Conservation (phyloP, 2,329 filamentous ascomycete genomes). For the Stachybotrys elegans region DNA sequence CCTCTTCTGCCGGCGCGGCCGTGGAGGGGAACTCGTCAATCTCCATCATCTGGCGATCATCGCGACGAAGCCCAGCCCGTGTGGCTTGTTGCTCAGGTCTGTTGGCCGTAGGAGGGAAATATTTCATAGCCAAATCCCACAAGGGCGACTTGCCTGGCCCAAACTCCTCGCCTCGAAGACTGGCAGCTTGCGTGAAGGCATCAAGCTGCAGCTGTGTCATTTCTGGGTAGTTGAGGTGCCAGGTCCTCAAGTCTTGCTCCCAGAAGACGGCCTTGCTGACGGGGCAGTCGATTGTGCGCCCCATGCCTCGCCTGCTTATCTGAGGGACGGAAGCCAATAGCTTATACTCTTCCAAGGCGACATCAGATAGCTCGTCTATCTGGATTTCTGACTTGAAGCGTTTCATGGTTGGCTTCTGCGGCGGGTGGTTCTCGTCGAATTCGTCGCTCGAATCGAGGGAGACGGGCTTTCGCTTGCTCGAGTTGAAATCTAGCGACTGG, state of each 20-base stretch:
- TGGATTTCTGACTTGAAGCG: constrained; percentile 47
- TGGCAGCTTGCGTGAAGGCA: constrained; percentile 49
- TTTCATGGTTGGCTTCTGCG: constrained; percentile 47
- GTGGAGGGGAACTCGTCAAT: constrained; percentile 25
- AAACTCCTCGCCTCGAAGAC: constrained; percentile 47
- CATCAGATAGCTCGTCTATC: constrained; percentile 27
- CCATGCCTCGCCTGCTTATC: constrained; percentile 42
- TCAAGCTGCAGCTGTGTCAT: constrained; percentile 57
- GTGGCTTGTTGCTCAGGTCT: constrained; percentile 6
- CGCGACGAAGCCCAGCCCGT: constrained; percentile 16
- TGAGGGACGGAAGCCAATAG: constrained; percentile 46
- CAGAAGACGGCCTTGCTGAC: constrained; percentile 54
- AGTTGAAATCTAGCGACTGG: constrained; percentile 32
- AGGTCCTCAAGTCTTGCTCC: constrained; percentile 49
- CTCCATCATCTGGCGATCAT: constrained; percentile 18
- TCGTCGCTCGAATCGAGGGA: constrained; percentile 48
- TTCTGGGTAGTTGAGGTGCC: constrained; percentile 58
- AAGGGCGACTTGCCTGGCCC: constrained; percentile 43
- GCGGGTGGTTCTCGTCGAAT: constrained; percentile 31
- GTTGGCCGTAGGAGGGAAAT: constrained; percentile 44
- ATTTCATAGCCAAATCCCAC: constrained; percentile 53
- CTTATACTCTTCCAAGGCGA: constrained; percentile 36
- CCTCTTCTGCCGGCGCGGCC: constrained; percentile 18
- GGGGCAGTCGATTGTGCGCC: constrained; percentile 53
- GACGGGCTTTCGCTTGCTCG: constrained; percentile 51